These are phyloP conservation scores for Monilinia polystroma DNA, from an alignment of 2,329 filamentous ascomycete genomes.

Conservation along the genomic window DNA sequence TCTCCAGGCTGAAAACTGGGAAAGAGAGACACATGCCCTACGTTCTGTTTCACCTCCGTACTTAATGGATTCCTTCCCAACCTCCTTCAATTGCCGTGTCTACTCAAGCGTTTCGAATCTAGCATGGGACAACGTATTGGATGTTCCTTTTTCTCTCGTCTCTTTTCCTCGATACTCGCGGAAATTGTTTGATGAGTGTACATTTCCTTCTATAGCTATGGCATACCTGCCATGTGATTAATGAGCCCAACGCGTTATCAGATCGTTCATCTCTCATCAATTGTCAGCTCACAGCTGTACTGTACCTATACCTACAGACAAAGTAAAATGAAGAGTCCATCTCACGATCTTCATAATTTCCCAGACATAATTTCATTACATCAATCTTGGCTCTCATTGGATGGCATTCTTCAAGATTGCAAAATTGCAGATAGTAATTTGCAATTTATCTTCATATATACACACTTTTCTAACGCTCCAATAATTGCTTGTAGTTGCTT, in stretches of 20 bases:
- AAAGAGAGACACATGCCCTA: conserved; percentile 6
- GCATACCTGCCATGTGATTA: background rate
- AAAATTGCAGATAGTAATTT: conserved; percentile 14
- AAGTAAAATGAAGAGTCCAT: conserved; percentile 12
- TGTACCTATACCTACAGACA: background rate
- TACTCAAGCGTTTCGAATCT: conserved; percentile 4
- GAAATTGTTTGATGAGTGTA: background rate
- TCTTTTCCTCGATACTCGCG: background rate
- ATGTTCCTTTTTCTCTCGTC: background rate
- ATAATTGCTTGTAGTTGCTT: background rate
- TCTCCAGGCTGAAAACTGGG: background rate
- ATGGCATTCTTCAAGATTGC: background rate
- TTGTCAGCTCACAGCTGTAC: background rate
- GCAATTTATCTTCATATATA: conserved; percentile 9
- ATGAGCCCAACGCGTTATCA: background rate
- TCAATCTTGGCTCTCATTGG: background rate
- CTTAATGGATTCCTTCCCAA: conserved; percentile 5
- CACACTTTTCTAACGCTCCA: background rate
- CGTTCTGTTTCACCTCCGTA: background rate
- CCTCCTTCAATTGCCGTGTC: conserved; percentile 11
- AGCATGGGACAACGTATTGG: background rate
- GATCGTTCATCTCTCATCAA: conserved; percentile 2
- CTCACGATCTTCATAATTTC: conserved; percentile 13
- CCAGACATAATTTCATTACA: conserved; percentile 9
- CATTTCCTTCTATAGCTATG: background rate